These are phyloP conservation scores for Podaxis sp. DNA, from an alignment of 768 basidiomycete genomes.

Conservation along the genomic window DNA sequence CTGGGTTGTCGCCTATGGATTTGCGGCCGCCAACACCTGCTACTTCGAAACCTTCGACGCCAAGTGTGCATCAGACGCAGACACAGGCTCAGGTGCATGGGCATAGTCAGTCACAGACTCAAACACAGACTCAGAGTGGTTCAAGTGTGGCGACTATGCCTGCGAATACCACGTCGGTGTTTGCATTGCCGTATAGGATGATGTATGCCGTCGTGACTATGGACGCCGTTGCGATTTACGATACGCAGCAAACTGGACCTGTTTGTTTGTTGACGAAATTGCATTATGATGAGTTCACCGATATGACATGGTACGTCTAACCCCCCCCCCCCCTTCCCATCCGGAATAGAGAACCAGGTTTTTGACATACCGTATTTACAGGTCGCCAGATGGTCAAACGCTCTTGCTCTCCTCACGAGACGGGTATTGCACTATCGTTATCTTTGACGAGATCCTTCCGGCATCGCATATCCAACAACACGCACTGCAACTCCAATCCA, in stretches of 20 bases:
- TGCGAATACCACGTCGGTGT: slow-evolving; percentile 58
- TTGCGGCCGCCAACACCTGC: slow-evolving; percentile 62
- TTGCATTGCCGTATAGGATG: slow-evolving; percentile 91
- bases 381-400: slow-evolving; percentile 95
- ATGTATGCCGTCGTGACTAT: slow-evolving; percentile 94
- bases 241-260: slow-evolving; percentile 94
- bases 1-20: slow-evolving; percentile 55
- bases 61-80: slow-evolving; percentile 27
- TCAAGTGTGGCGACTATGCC: slow-evolving; percentile 18
- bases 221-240: slow-evolving; percentile 93
- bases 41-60: slow-evolving; percentile 52
- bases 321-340: neutral
- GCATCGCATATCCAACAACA: slow-evolving; percentile 90
- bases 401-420: slow-evolving; percentile 91
- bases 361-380: slow-evolving; percentile 27
- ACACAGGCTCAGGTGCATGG: slow-evolving; percentile 8
- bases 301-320: slow-evolving; percentile 81
- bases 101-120: slow-evolving; percentile 4
- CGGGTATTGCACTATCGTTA: slow-evolving; percentile 93
- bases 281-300: slow-evolving; percentile 98
- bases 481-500: slow-evolving; percentile 84
- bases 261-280: slow-evolving; percentile 89
- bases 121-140: slow-evolving; percentile 13
- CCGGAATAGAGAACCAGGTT: slow-evolving; percentile 7
- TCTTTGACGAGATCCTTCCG: slow-evolving; percentile 92